Evolutionary conservation across 2,329 filamentous ascomycete species (phyloP).

Genomic region (Fusarium mangiferae): DNA sequence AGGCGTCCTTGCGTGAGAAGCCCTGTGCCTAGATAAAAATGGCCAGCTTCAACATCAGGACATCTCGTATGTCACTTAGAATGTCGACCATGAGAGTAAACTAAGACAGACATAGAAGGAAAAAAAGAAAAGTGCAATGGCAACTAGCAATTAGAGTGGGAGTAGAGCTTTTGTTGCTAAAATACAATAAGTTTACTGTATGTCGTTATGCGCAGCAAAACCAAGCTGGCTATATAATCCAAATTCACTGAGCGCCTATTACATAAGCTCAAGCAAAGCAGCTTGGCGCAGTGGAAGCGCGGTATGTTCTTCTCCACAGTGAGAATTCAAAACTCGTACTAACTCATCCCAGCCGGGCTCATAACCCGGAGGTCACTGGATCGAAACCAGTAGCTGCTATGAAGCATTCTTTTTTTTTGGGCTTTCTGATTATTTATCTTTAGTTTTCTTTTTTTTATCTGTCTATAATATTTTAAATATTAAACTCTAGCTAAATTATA

Average conservation of each 20-base stretch:
- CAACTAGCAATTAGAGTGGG: rapidly evolving
- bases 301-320: slow-evolving; percentile 14
- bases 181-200: background rate
- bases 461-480: no score
- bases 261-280: slow-evolving; percentile 34
- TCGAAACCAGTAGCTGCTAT: slow-evolving; percentile 37
- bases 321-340: background rate
- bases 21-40: background rate
- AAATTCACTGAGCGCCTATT: rapidly evolving
- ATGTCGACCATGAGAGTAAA: no score
- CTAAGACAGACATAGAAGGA: no score
- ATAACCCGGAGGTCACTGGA: slow-evolving; percentile 38
- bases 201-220: rapidly evolving
- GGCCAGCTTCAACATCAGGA: background rate
- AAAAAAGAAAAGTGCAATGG: no score
- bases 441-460: no score
- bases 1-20: background rate
- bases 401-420: background rate
- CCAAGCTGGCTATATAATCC: no score
- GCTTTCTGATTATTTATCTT: no score
- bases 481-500: rapidly evolving
- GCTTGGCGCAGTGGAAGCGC: slow-evolving; percentile 40
- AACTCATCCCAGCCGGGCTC: slow-evolving; percentile 31
- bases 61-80: no score
- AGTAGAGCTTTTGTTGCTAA: rapidly evolving